Conservation (phyloP, 257 asterid genomes). For the Cruciata laevipes region DNA sequence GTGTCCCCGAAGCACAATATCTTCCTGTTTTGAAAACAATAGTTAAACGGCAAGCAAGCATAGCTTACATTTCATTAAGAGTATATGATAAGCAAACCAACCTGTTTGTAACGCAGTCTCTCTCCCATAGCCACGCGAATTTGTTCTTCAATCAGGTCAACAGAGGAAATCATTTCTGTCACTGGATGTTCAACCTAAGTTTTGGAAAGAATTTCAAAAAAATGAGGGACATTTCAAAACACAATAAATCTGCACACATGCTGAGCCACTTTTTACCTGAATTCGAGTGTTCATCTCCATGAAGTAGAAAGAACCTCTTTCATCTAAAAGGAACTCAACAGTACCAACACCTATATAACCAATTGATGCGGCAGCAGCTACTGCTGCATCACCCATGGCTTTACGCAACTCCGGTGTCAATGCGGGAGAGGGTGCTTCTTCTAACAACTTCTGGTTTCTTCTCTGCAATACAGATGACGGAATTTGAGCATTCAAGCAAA, state of each 20-base stretch:
- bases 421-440: slow-evolving; percentile 99
- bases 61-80: neutral
- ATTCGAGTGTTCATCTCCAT: slow-evolving; percentile 99
- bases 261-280: slow-evolving; percentile 50
- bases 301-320: slow-evolving; percentile 94
- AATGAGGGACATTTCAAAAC: neutral
- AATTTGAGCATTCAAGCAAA: neutral
- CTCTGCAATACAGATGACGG: slow-evolving; percentile 44
- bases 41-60: neutral
- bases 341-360: slow-evolving; percentile 98
- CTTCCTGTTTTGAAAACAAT: slow-evolving; percentile 47
- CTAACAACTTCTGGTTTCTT: slow-evolving; percentile 92
- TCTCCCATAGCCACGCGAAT: slow-evolving; percentile 93
- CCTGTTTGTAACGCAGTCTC: slow-evolving; percentile 84
- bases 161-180: slow-evolving; percentile 98
- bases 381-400: slow-evolving; percentile 99
- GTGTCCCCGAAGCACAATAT: slow-evolving; percentile 86
- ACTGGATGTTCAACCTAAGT: slow-evolving; percentile 97
- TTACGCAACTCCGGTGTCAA: slow-evolving; percentile 81
- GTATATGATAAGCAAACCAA: slow-evolving; percentile 4
- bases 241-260: neutral
- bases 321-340: slow-evolving; percentile 90
- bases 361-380: slow-evolving; percentile 97
- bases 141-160: slow-evolving; percentile 95
- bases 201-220: slow-evolving; percentile 10